Evolutionary conservation across 345 rosid species (phyloP), one percentile per base, ranked within the genome.

Genomic region (Cardamine occulta): DNA sequence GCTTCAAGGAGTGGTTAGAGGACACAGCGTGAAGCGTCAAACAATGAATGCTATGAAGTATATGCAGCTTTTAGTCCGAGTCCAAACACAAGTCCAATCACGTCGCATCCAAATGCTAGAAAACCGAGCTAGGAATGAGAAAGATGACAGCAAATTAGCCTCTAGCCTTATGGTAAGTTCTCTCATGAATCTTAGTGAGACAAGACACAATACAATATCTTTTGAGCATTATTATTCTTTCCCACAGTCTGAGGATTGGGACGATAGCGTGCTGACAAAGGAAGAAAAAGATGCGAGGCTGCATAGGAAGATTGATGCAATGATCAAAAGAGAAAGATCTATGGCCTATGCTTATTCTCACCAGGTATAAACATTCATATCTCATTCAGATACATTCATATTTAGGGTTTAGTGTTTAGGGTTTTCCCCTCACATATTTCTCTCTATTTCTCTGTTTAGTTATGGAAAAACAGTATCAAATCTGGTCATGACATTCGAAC

Each of bases 1-100:
- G 83, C 99, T 96, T 70, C 99, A 93, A 84, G 98, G 97, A 82
- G 98, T 93, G 31, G 84, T 96, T 12, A 82, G 89, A 82, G 99
- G 99, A 59, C 93, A 91, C 48, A 87, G 82, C 34, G 99, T 88
- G 75, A 96, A 86, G 83, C 89, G 97, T 47, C 99, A 93, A 75
- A 93, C 98, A 0, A 61, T 66, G 78, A 93, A 86, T 71, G 99
- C 99, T 40, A 88, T 91, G 89, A 95, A 95, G 64, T 81, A 89
- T 76, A 90, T 95, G 99, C 99, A 96, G 80, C 88, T 89, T 35
- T 69, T 88, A 80, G 98, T 93, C 45, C 88, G 98, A 19, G 90
- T 93, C 61, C 99, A 96, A 73, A 88, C 97, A 31, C 99, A 96
- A 84, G 92, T 96, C 74, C 99, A 89, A 79, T 89, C 98, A 28